Percentiles rank a stretch among this genome's conserved stretches.
phyloP scores from a whole-genome alignment of 2,329 filamentous ascomycete species.

The Stachybotrys chartarum region DNA sequence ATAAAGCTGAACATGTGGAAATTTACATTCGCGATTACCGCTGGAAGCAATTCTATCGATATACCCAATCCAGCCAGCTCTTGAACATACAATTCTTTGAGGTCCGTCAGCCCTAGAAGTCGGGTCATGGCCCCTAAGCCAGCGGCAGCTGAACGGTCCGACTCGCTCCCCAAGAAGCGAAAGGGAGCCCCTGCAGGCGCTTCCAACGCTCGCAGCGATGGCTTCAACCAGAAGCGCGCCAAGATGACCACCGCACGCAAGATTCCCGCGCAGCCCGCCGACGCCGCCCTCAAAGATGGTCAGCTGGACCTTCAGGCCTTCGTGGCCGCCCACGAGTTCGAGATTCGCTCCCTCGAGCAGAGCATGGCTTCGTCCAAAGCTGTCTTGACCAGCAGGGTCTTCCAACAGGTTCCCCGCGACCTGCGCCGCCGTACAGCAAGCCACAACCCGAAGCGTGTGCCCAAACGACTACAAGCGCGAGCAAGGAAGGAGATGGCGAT shows the following conservation, averaged over 20 bases:
- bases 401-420: slow-evolving; percentile 81
- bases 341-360: slow-evolving; percentile 77
- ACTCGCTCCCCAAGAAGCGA: slow-evolving; percentile 18
- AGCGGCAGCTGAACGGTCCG: slow-evolving; percentile 15
- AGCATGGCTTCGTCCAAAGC: slow-evolving; percentile 71
- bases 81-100: neutral
- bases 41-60: no score
- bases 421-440: slow-evolving; percentile 84
- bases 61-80: no score
- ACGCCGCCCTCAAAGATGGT: slow-evolving; percentile 56
- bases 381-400: slow-evolving; percentile 61
- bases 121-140: slow-evolving; percentile 17
- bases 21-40: neutral
- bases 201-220: slow-evolving; percentile 15
- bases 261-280: slow-evolving; percentile 43
- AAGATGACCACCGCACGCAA: slow-evolving; percentile 39
- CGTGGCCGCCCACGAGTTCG: slow-evolving; percentile 76
- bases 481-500: slow-evolving; percentile 72
- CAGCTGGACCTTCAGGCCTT: slow-evolving; percentile 82
- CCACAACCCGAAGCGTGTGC: slow-evolving; percentile 89
- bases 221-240: slow-evolving; percentile 31
- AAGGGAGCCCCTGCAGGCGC: slow-evolving; percentile 9
- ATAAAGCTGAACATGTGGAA: slow-evolving; percentile 15
- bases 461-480: slow-evolving; percentile 63
- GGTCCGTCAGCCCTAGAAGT: neutral